Conservation (phyloP, 768 basidiomycete genomes). For the Favolaschia claudopus region DNA sequence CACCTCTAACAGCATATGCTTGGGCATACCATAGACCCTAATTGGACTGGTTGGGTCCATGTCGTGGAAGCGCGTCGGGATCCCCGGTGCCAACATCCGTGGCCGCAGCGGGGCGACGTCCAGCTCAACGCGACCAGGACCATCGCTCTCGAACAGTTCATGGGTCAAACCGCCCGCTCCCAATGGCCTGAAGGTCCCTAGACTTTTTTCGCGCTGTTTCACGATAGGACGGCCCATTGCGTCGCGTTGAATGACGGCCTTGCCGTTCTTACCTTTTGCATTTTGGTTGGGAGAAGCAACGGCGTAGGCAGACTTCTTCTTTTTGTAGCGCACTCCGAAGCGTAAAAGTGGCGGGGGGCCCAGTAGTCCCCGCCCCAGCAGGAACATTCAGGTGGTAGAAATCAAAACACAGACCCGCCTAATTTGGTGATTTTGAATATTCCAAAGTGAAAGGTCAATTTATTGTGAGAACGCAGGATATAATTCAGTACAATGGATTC, state of each 20-base stretch:
- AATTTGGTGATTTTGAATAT: no score
- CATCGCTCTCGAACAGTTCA: slow-evolving; percentile 48
- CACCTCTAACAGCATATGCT: slow-evolving; percentile 75
- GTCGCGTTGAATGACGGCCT: slow-evolving; percentile 10
- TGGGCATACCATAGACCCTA: slow-evolving; percentile 76
- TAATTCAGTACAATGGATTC: no score
- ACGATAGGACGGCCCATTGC: slow-evolving; percentile 17
- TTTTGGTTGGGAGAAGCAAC: no score
- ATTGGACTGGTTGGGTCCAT: slow-evolving; percentile 40
- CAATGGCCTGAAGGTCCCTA: slow-evolving; percentile 51
- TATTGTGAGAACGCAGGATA: no score
- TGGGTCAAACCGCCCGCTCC: slow-evolving; percentile 46
- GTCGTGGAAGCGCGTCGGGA: slow-evolving; percentile 38
- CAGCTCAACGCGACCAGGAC: slow-evolving; percentile 37
- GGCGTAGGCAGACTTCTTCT: no score
- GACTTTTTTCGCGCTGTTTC: slow-evolving; percentile 30
- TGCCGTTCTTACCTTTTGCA: neutral
- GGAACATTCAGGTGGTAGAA: no score
- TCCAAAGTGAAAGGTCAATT: no score
- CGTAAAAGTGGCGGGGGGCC: no score
- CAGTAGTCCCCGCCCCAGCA: no score
- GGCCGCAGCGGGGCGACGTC: slow-evolving; percentile 52
- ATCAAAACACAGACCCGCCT: no score
- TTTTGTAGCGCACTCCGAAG: no score
- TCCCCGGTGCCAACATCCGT: slow-evolving; percentile 7